Percentiles rank a stretch among this genome's conserved stretches.
Conservation (phyloP, 2,329 filamentous ascomycete genomes). For the Sporothrix mexicana region DNA sequence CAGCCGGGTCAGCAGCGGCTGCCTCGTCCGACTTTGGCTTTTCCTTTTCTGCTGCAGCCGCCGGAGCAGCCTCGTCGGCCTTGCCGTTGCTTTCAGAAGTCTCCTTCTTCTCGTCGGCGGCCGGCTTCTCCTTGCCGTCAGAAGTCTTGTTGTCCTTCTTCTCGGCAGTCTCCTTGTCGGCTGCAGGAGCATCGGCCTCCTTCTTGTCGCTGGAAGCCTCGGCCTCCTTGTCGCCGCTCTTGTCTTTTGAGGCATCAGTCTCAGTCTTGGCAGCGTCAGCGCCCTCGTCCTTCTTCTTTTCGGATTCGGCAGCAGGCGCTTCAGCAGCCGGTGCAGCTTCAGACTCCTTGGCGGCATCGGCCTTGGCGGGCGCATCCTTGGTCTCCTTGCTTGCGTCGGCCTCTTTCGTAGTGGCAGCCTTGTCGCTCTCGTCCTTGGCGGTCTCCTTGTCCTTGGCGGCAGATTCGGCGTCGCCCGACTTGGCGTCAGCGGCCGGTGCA, state of each 20-base stretch:
- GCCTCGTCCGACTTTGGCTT: conserved; percentile 23
- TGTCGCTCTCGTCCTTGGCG: not conserved
- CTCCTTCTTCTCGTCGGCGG: conserved; percentile 14
- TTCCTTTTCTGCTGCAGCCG: conserved; percentile 34
- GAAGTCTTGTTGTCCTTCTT: not conserved
- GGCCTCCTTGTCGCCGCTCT: conserved; percentile 11
- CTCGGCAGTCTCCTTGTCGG: not conserved
- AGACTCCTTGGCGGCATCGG: not conserved
- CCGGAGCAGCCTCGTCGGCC: not conserved
- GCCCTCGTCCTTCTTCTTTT: conserved; percentile 27
- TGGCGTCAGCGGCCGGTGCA: not conserved
- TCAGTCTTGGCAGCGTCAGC: not conserved
- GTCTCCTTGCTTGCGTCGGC: not conserved
- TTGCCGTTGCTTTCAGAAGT: not conserved
- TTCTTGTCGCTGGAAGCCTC: not conserved
- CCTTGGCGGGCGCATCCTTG: conserved; percentile 9
- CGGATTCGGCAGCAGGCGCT: not conserved
- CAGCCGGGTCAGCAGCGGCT: not conserved
- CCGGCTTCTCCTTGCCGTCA: conserved; percentile 18
- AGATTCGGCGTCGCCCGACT: not conserved
- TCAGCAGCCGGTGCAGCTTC: not conserved
- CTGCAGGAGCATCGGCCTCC: not conserved
- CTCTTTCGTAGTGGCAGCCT: not conserved
- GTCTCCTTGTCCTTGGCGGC: not conserved
- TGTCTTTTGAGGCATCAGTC: conserved; percentile 13